Evolutionary conservation across 352 stramenopile species (phyloP).

Genomic region (Globisporangium nunn): DNA sequence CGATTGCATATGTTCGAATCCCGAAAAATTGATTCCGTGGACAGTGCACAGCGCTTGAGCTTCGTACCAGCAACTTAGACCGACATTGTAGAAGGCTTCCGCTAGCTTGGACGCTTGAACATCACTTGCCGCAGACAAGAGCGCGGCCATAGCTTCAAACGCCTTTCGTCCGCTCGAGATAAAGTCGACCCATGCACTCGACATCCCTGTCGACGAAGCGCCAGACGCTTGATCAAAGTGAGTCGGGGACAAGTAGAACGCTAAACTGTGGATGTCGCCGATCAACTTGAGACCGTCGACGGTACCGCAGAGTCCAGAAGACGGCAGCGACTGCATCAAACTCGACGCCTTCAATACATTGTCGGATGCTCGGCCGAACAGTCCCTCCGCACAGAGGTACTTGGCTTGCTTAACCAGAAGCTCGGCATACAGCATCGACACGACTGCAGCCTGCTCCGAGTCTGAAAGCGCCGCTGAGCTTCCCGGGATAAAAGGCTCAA

Average conservation of each 20-base stretch:
- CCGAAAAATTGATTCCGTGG: constrained; percentile 23
- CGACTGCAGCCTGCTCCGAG: constrained; percentile 22
- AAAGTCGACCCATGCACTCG: constrained; percentile 47
- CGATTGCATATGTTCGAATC: constrained; percentile 24
- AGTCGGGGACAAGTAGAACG: constrained; percentile 69
- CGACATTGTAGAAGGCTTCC: constrained; percentile 62
- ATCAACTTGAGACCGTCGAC: constrained; percentile 58
- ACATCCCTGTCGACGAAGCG: background rate
- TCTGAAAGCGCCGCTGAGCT: background rate
- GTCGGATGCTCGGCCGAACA: constrained; percentile 56
- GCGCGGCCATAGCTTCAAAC: constrained; percentile 33
- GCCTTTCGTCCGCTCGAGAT: constrained; percentile 43
- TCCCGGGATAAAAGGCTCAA: constrained; percentile 31
- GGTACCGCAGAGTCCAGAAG: constrained; percentile 15
- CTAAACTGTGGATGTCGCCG: constrained; percentile 76
- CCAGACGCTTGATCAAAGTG: constrained; percentile 25
- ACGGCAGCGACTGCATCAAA: constrained; percentile 34
- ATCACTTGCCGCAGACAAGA: constrained; percentile 9
- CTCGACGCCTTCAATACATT: constrained; percentile 59
- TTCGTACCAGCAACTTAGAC: constrained; percentile 76
- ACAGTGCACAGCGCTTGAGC: constrained; percentile 38
- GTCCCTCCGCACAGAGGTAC: constrained; percentile 58
- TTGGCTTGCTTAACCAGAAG: constrained; percentile 77
- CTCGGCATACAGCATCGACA: constrained; percentile 54
- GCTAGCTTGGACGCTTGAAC: constrained; percentile 14